These are phyloP conservation scores for Ogataea methanolica DNA, from an alignment of 805 yeast species.

Conservation along the genomic window DNA sequence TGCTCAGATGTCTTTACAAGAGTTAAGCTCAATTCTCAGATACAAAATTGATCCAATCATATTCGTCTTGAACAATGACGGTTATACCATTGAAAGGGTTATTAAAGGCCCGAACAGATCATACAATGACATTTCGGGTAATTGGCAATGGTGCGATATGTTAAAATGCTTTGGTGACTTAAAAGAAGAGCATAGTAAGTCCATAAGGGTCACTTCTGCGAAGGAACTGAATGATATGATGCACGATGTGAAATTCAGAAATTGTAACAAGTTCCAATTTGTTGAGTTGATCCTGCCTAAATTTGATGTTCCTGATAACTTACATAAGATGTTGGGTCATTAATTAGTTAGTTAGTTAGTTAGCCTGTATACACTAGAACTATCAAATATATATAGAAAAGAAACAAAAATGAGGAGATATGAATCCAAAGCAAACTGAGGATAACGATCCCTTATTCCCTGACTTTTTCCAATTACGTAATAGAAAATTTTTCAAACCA, in stretches of 20 bases:
- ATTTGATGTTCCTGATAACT: slow-evolving; percentile 59
- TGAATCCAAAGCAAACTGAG: background rate
- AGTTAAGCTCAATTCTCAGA: slow-evolving; percentile 39
- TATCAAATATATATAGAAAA: background rate
- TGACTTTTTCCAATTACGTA: background rate
- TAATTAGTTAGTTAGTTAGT: background rate
- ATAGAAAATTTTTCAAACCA: background rate
- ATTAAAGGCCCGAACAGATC: slow-evolving; percentile 46
- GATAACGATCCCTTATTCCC: background rate
- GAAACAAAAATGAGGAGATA: background rate
- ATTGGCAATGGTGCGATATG: slow-evolving; percentile 67
- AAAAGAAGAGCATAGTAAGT: slow-evolving; percentile 26
- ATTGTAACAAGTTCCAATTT: slow-evolving; percentile 39
- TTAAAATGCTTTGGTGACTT: slow-evolving; percentile 64
- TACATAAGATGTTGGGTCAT: slow-evolving; percentile 21
- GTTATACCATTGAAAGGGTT: slow-evolving; percentile 48
- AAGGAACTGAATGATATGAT: slow-evolving; percentile 34
- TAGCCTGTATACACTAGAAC: too few species aligned
- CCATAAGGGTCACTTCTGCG: slow-evolving; percentile 32
- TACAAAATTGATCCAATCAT: slow-evolving; percentile 37
- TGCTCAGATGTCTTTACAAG: slow-evolving; percentile 52
- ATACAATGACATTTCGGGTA: slow-evolving; percentile 44
- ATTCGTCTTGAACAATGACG: slow-evolving; percentile 44
- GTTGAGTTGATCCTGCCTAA: slow-evolving; percentile 57
- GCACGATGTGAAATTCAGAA: slow-evolving; percentile 27